Evolutionary conservation across 2,329 filamentous ascomycete genomes (phyloP), one percentile per base, ranked within the genome.

Genomic region (Metarhizium robertsii): DNA sequence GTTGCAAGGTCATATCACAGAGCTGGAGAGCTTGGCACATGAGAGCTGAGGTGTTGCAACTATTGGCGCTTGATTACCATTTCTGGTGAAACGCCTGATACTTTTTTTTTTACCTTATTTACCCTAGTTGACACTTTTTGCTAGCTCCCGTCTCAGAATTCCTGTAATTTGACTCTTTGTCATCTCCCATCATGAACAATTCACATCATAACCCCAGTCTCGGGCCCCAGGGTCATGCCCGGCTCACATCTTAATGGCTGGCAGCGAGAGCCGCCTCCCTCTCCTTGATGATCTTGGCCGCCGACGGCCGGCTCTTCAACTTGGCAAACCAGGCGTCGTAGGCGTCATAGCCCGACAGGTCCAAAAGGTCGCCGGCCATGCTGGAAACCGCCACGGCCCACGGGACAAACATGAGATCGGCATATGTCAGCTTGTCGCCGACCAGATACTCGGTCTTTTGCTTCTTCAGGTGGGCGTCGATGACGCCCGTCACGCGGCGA

Each of bases 401-500:
- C 3, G 62, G 59, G 3, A 65, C 49, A 47, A 65, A 65, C 54
- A 64, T 63, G 32, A 64, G 42, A n/a, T 65, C 64, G 6, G 62
- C 64, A 42, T 64, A 65, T 1, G 61, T 61, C n/a, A 62, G 3
- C 52, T 57, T 61, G 29, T 60, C 55, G 20, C 61, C 62, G 5
- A 64, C 58, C 32, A 66, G 57, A 34, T 60, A 65, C 25, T 59
- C 57, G 8, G 52, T 61, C 47, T 53, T 58, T 32, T 62, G 57
- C 55, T 60, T 65, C 48, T 55, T 55, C 2, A 64, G 53, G 25
- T 62, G 59, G 1, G 47, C 47, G 34, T 66, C 61, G 7, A 66
- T 60, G 1, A 71, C 67, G 10, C 62, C 60, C 5, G 64, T 60
- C 4, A 69, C 58, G 18, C 67, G 63, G 43, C 58, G 59, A 3